Evolutionary conservation across 2,329 filamentous ascomycete genomes (phyloP), one percentile per base, ranked within the genome.

Genomic region (Eutypa lata): DNA sequence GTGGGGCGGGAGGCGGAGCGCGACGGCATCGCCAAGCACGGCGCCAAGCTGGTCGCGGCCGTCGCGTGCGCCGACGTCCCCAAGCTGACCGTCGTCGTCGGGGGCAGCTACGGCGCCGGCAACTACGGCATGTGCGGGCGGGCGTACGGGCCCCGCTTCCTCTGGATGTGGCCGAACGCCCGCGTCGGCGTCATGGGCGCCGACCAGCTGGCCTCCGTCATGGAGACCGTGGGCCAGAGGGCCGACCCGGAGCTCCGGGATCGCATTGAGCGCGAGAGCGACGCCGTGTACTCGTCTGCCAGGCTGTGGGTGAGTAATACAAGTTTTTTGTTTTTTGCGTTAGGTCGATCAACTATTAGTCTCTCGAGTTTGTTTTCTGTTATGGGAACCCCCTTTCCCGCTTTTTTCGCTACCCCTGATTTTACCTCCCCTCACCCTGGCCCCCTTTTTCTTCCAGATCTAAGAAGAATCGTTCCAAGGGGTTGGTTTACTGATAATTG

Each of bases 111-210:
- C 59, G 93, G 93, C 53, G 93, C 93, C 7, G 94, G 94, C 3
- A 99, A 97, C 72, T 99, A 99, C 68, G 94, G 93, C 64, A 99
- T 99, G 94, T 97, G 91, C 68, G 94, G 94, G 21, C 83, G 94
- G 48, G 93, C 94, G 2, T 99, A 97, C 72, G 84, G 83, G n/a
- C 93, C 93, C 0, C 80, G 91, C 13, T 91, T 97, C 71, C 73
- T 97, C 55, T 97, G 91, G 86, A 95, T 93, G 80, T 99, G 94
- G 94, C 94, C 94, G 40, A 96, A 96, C 63, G 91, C 94, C n/a
- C 89, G 89, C 67, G 91, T 96, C 49, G 90, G 90, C 31, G 92
- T 99, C 62, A 99, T 99, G 94, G 94, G 94, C 19, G 82, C 89
- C 40, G 93, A 97, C 73, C 93, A 97, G 76, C 78, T 99, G 35